Conservation (phyloP, 805 yeast genomes). For the Candida chauliodis region DNA sequence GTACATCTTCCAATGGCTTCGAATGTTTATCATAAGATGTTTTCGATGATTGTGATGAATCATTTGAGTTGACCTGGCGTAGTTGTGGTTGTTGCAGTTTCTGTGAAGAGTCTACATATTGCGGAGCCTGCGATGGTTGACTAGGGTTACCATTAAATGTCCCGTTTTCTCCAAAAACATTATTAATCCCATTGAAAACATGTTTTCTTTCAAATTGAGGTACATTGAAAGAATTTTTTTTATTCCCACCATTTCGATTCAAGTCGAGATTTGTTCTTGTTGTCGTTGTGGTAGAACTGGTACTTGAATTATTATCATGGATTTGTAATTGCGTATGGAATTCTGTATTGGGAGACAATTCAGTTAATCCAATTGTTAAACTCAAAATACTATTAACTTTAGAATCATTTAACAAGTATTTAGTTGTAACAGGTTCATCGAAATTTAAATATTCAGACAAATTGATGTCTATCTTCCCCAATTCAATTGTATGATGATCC, state of each 20-base stretch:
- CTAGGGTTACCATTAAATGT: conserved; percentile 7
- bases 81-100: not conserved
- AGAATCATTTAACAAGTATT: conserved; percentile 71
- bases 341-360: conserved; percentile 34
- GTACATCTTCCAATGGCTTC: not conserved
- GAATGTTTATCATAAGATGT: not conserved
- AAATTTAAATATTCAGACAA: conserved; percentile 67
- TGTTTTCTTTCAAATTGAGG: conserved; percentile 41
- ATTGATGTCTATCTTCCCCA: conserved; percentile 70
- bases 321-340: conserved; percentile 42
- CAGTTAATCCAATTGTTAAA: conserved; percentile 51
- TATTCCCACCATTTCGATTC: not conserved
- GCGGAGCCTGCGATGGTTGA: conserved; percentile 1
- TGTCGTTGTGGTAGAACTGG: not conserved
- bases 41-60: conserved; percentile 5
- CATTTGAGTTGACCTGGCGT: not conserved
- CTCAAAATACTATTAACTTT: conserved; percentile 79
- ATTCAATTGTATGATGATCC: conserved; percentile 23
- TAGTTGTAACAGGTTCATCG: conserved; percentile 48
- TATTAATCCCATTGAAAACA: conserved; percentile 50
- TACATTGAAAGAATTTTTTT: conserved; percentile 21
- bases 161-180: conserved; percentile 22
- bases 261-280: conserved; percentile 2
- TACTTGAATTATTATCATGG: conserved; percentile 19
- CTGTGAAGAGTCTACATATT: not conserved